Evolutionary conservation across 2,329 filamentous ascomycete genomes (phyloP), one percentile per base, ranked within the genome.

Genomic region (Fusarium albidum): DNA sequence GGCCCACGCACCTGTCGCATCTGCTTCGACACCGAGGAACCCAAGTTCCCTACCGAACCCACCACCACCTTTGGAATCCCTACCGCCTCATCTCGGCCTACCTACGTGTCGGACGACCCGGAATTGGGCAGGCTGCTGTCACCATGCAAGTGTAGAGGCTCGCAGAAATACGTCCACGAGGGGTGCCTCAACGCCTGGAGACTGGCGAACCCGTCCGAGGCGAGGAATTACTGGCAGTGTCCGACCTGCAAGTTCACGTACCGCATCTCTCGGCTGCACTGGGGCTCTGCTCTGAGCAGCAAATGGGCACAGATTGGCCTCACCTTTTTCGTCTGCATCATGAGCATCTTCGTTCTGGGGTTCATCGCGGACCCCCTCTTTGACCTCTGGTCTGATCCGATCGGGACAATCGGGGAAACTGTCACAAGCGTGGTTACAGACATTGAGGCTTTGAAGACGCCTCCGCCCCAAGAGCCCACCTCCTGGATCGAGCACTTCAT

Each of bases 331-430:
- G 89, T 96, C 58, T 83, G 97, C 60, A 51, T 92, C 29, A 57
- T 87, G 35, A 82, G 87, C 44, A 81, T 96, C 21, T 98, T 96
- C 68, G 26, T 91, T 1, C 84, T 98, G 49, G 95, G 95, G 34
- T 98, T 97, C 67, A 76, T 98, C 61, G 94, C 93, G 54, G 93
- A 98, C 73, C 93, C 93, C 2, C 91, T 98, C 55, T 88, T 98
- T 71, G 91, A 92, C 65, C 77, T 96, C 25, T 96, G 94, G 78
- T 76, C 94, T 48, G 92, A 96, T 68, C 92, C 92, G 0, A 75
- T 86, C 49, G 85, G 86, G 43, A 85, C 84, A 10, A 77, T 89
- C 42, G 71, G 76, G 28, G 80, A 82, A 17, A 75, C 81, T 33
- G 76, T 86, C 21, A 75, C 79, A 25, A 76, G 73, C 42, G 72